These are phyloP conservation scores for Serendipita sp. DNA, from an alignment of 768 basidiomycete species.

Conservation along the genomic window DNA sequence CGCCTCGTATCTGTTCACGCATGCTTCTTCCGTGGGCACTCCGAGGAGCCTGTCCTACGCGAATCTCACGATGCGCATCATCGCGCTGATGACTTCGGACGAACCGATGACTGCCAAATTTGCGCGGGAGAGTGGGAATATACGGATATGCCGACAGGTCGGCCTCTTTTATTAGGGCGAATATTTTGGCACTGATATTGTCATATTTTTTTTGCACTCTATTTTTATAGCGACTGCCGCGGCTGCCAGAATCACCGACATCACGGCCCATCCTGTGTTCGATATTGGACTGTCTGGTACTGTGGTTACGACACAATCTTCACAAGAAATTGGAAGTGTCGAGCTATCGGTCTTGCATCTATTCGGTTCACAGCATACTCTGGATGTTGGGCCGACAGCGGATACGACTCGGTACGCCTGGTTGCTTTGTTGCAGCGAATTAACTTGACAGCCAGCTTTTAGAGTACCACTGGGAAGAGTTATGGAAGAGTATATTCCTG, in stretches of 20 bases:
- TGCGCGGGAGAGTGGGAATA: conserved; percentile 24
- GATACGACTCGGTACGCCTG: conserved; percentile 36
- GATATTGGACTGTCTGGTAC: conserved; percentile 47
- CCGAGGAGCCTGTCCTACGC: conserved; percentile 48
- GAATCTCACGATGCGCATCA: conserved; percentile 35
- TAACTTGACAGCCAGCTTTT: neutral
- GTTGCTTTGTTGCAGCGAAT: neutral
- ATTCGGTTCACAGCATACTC: conserved; percentile 36
- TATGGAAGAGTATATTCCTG: conserved; percentile 43
- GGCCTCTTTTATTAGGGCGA: too few relatives aligned
- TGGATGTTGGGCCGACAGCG: conserved; percentile 41
- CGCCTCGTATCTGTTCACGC: conserved; percentile 49
- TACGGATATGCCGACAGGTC: conserved; percentile 52
- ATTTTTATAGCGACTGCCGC: conserved; percentile 31
- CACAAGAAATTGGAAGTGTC: conserved; percentile 43
- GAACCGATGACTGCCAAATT: conserved; percentile 30
- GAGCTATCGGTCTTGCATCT: conserved; percentile 44
- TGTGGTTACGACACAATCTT: conserved; percentile 58
- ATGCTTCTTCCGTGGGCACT: conserved; percentile 46
- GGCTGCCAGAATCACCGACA: conserved; percentile 26
- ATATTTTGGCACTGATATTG: too few relatives aligned
- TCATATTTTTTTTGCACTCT: conserved; percentile 10
- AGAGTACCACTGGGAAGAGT: conserved; percentile 53
- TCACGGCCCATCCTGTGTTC: conserved; percentile 37
- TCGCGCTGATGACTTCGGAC: conserved; percentile 38